A percentile compares a stretch with the other conserved stretches of the same genome.
Conservation (phyloP, 2,329 filamentous ascomycete species). For the Onygenales sp. region DNA sequence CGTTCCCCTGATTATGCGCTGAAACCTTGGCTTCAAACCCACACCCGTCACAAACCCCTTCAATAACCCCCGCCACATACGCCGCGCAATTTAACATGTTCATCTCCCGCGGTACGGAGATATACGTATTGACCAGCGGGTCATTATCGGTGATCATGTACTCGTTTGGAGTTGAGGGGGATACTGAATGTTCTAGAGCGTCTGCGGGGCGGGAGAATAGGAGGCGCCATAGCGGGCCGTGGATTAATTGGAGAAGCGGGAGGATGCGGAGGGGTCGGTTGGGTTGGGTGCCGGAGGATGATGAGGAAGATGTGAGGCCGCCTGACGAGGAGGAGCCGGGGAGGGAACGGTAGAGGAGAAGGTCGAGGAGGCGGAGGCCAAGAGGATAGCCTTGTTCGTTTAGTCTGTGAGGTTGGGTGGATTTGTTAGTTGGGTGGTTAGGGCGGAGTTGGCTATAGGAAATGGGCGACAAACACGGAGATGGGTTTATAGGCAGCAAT, state of each 20-base stretch:
- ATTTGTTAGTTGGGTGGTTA: background rate
- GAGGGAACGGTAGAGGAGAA: slow-evolving; percentile 75
- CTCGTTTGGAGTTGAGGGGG: slow-evolving; percentile 75
- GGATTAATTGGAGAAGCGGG: slow-evolving; percentile 87
- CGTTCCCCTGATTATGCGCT: slow-evolving; percentile 65
- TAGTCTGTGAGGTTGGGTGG: slow-evolving; percentile 63
- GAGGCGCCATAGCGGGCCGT: slow-evolving; percentile 82
- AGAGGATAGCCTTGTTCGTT: slow-evolving; percentile 90
- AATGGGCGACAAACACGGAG: background rate
- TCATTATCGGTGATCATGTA: slow-evolving; percentile 99
- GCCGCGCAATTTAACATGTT: slow-evolving; percentile 92
- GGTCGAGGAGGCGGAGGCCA: slow-evolving; percentile 87
- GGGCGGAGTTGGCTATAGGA: background rate
- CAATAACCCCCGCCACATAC: slow-evolving; percentile 87
- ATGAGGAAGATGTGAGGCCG: slow-evolving; percentile 71
- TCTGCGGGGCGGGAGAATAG: slow-evolving; percentile 88
- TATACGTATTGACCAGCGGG: slow-evolving; percentile 87
- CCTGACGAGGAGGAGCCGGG: slow-evolving; percentile 76
- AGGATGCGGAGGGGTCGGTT: slow-evolving; percentile 80
- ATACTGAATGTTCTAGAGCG: slow-evolving; percentile 78
- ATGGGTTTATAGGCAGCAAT: background rate
- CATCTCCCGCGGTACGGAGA: slow-evolving; percentile 91
- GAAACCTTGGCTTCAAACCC: slow-evolving; percentile 83
- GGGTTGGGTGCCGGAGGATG: slow-evolving; percentile 49
- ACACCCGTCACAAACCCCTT: slow-evolving; percentile 89